Conservation (phyloP, 202 grass and related monocot species). For the Schoenoplectus triqueter region DNA sequence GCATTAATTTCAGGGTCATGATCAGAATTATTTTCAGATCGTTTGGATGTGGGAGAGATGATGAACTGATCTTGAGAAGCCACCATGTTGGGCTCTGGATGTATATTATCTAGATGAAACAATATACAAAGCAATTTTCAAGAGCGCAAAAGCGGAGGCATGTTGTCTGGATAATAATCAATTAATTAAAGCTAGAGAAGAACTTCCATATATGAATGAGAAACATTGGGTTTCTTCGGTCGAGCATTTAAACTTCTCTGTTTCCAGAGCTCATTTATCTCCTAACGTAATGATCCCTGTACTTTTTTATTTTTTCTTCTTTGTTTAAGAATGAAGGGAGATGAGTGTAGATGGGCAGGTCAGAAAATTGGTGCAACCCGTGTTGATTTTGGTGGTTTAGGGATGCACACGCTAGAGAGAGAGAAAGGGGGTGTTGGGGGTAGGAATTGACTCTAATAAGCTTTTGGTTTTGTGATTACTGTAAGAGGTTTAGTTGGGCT, state of each 20-base stretch:
- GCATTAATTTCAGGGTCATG: constrained; percentile 25
- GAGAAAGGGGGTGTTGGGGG: constrained; percentile 43
- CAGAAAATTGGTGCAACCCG: constrained; percentile 29
- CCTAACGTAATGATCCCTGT: not conserved
- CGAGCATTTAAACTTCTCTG: not conserved
- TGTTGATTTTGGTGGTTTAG: constrained; percentile 50
- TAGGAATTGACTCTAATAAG: constrained; percentile 53
- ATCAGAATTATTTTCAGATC: constrained; percentile 13
- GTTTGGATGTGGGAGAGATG: not conserved
- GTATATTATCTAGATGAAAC: constrained; percentile 15
- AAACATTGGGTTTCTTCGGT: constrained; percentile 17
- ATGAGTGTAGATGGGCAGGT: constrained; percentile 39
- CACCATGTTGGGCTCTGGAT: constrained; percentile 12
- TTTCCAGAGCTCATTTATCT: not conserved
- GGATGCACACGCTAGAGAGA: not conserved
- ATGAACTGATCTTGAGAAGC: constrained; percentile 27
- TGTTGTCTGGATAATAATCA: not conserved
- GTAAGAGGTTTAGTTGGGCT: constrained; percentile 41
- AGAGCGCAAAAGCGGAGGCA: constrained; percentile 14
- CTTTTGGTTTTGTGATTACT: constrained; percentile 37
- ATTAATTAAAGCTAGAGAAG: constrained; percentile 20
- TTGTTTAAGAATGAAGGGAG: constrained; percentile 25
- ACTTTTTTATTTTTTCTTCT: not conserved
- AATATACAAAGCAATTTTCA: constrained; percentile 18
- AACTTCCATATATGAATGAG: not conserved